Evolutionary conservation across 192 early-diverging fungal genomes (phyloP).

Genomic region (Glomus cerebriforme): DNA sequence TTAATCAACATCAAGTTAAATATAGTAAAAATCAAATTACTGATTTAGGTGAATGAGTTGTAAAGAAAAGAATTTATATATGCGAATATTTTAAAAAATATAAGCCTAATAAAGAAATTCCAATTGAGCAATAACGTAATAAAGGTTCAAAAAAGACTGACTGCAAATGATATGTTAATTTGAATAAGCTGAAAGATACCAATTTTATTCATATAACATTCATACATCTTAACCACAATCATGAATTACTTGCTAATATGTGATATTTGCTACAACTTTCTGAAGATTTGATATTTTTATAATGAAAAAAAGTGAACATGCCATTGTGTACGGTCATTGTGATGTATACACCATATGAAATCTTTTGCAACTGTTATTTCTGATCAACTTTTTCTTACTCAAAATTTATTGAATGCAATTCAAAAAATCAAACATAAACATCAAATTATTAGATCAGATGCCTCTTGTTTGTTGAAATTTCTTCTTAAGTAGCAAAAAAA

Average conservation of each 20-base stretch:
- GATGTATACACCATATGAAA: background rate
- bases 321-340: background rate
- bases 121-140: background rate
- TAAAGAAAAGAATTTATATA: background rate
- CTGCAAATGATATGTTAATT: background rate
- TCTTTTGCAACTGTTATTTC: background rate
- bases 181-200: background rate
- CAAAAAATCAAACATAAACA: background rate
- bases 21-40: background rate
- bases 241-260: background rate
- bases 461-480: background rate
- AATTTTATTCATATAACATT: background rate
- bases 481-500: background rate
- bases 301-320: background rate
- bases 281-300: background rate
- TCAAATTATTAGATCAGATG: background rate
- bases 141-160: background rate
- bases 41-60: background rate
- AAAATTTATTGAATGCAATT: background rate
- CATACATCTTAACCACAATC: background rate
- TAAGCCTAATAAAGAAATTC: background rate
- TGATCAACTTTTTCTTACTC: background rate
- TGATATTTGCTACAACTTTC: background rate
- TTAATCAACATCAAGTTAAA: background rate
- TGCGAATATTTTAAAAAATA: background rate